Base-by-base conservation (phyloP, 192 early-diverging fungal genomes). In the Podila clonocystis region DNA sequence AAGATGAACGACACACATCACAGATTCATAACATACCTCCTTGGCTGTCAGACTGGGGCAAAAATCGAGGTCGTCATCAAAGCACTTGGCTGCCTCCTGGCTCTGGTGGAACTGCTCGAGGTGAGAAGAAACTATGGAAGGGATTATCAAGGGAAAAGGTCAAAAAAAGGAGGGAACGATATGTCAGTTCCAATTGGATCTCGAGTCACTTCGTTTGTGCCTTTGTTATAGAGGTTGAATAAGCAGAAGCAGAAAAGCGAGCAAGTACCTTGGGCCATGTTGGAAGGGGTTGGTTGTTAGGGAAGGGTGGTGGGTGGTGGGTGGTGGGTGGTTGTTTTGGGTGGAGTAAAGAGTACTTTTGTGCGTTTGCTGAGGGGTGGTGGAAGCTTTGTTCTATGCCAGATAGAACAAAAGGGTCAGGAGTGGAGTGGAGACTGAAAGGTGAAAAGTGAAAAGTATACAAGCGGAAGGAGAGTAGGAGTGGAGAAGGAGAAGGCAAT, bases 11-110 rank as follows among this genome's bases (percentile, higher is more conserved):
- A 45, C 11, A 45, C 9, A 55, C 26, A 26, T 36, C 34, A 36
- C 34, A 36, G 6, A 9, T 6, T 36, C 34, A 36, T 36, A 11
- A 36, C 52, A 26, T 87, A 86, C 85, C 82, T 89, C 83, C 49
- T 85, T 82, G 57, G 86, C 73, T n/a, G 84, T 84, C 66, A 86
- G 67, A 19, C 82, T 78, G 22, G 88, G 88, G 74, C 88, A 89
- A 83, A 87, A 89, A 62, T 89, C 88, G 52, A 84, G 73, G 50
- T 89, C 88, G 68, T 89, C 88, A 66, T 89, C 84, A 62, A 89
- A 89, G 65, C 82, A 83, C 57, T 65, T 78, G 31, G 88, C 88
- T 24, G 84, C 79, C 62, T 89, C 88, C 52, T 87, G 86, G 63
- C 83, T 84, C 34, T 70, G 73, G 30, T 71, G 73, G 50, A 82